Percentiles rank a stretch among this genome's conserved stretches.
Conservation (phyloP, 2,329 filamentous ascomycete genomes). For the Alternaria brassicae region DNA sequence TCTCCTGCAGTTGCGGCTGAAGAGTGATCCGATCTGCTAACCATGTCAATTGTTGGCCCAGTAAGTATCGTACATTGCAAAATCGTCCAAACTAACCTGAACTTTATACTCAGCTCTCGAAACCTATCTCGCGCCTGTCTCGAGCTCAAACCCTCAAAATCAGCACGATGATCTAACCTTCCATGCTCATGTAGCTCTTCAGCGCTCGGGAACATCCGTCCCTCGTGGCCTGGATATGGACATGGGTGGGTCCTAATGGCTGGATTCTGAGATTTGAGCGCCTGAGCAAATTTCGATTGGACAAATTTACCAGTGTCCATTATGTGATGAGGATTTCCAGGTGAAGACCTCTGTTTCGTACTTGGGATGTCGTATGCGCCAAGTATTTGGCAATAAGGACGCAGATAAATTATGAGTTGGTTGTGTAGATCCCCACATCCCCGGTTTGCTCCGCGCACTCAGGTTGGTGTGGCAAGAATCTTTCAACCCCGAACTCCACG, state of each 20-base stretch:
- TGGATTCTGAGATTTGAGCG: slow-evolving; percentile 35
- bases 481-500: background rate
- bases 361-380: background rate
- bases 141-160: slow-evolving; percentile 28
- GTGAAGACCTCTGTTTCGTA: background rate
- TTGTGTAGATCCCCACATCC: background rate
- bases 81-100: slow-evolving; percentile 20
- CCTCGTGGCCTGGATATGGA: slow-evolving; percentile 38
- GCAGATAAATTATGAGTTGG: background rate
- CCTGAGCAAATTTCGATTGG: slow-evolving; percentile 36
- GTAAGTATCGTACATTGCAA: background rate
- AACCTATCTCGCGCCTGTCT: slow-evolving; percentile 32
- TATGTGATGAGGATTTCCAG: slow-evolving; percentile 1
- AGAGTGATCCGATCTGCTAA: slow-evolving; percentile 32
- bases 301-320: slow-evolving; percentile 33
- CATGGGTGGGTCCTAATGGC: slow-evolving; percentile 32
- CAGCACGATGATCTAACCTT: slow-evolving; percentile 34
- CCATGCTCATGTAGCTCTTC: slow-evolving; percentile 39
- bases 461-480: background rate
- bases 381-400: background rate
- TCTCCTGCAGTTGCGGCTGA: slow-evolving; percentile 38
- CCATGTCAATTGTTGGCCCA: slow-evolving; percentile 10
- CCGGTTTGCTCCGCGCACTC: background rate
- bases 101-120: slow-evolving; percentile 29
- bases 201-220: slow-evolving; percentile 38